These are phyloP conservation scores for Colletotrichum lindemuthianum DNA, from an alignment of 2,329 filamentous ascomycete genomes.

Conservation along the genomic window DNA sequence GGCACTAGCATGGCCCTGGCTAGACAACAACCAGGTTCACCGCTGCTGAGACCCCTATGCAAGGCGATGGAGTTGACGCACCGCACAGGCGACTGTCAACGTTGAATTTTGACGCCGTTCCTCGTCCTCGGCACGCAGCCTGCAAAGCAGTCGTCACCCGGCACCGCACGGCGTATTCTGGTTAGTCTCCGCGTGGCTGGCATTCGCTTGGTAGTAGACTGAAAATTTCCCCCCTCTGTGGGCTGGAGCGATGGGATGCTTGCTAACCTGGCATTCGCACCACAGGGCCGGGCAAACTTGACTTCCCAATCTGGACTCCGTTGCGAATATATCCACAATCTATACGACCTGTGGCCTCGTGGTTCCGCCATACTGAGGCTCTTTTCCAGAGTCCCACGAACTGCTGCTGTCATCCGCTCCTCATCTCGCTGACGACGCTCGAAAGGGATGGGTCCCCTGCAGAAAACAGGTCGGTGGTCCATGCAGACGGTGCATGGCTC, in stretches of 20 bases:
- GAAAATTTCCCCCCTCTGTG: slow-evolving; percentile 3
- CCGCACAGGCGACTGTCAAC: slow-evolving; percentile 4
- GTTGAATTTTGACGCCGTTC: slow-evolving; percentile 1
- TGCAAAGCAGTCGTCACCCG: slow-evolving; percentile 7
- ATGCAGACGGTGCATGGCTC: slow-evolving; percentile 8
- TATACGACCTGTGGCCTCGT: neutral
- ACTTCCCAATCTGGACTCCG: slow-evolving; percentile 26
- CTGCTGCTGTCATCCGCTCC: slow-evolving; percentile 21
- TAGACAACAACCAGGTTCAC: slow-evolving; percentile 10
- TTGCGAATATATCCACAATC: slow-evolving; percentile 32
- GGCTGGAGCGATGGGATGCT: slow-evolving; percentile 14
- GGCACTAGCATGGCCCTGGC: slow-evolving; percentile 4
- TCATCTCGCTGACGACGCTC: neutral
- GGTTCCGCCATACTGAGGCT: slow-evolving; percentile 19
- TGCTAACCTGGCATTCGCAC: neutral
- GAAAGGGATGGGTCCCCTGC: slow-evolving; percentile 24
- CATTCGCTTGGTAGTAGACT: neutral
- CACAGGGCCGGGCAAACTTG: slow-evolving; percentile 14
- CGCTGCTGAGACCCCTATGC: slow-evolving; percentile 19
- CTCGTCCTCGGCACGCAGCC: slow-evolving; percentile 5
- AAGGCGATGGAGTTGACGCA: slow-evolving; percentile 12
- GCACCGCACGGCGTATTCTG: slow-evolving; percentile 14
- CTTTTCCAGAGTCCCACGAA: slow-evolving; percentile 15
- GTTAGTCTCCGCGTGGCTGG: slow-evolving; percentile 13
- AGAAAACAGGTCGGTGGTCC: slow-evolving; percentile 16